Conservation (phyloP, 805 yeast genomes). For the Deakozyma indianensis region DNA sequence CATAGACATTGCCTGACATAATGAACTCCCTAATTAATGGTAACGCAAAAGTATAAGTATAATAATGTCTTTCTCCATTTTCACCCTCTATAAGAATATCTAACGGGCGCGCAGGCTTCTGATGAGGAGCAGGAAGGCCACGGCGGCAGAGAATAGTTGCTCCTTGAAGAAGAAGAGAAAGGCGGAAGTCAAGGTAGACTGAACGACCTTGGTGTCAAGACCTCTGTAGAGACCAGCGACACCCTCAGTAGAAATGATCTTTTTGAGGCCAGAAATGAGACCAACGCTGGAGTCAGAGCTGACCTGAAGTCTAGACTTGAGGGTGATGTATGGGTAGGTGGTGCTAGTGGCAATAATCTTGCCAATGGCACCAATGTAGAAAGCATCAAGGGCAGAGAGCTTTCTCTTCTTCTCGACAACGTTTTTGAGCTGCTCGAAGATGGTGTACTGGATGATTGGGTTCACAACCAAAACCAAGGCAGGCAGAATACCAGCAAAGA, state of each 20-base stretch:
- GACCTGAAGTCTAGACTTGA: slow-evolving; percentile 80
- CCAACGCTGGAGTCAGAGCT: slow-evolving; percentile 17
- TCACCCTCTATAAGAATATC: too few relatives aligned
- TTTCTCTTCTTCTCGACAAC: slow-evolving; percentile 41
- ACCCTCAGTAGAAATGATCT: slow-evolving; percentile 59
- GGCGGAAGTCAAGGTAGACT: slow-evolving; percentile 79
- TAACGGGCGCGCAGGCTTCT: background rate
- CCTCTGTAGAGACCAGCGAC: slow-evolving; percentile 70
- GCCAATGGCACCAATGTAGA: slow-evolving; percentile 77
- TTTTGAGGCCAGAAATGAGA: slow-evolving; percentile 27
- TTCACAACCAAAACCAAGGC: slow-evolving; percentile 75
- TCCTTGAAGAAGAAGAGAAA: slow-evolving; percentile 84
- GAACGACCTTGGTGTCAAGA: slow-evolving; percentile 61
- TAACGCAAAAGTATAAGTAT: too few relatives aligned
- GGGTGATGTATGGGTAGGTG: slow-evolving; percentile 82
- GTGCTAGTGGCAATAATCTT: slow-evolving; percentile 77
- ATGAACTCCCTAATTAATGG: too few relatives aligned
- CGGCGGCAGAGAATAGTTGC: slow-evolving; percentile 51
- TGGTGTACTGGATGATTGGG: slow-evolving; percentile 85
- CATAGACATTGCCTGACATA: too few relatives aligned
- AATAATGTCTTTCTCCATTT: too few relatives aligned
- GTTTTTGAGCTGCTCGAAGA: slow-evolving; percentile 76
- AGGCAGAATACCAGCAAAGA: slow-evolving; percentile 78
- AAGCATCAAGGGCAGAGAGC: slow-evolving; percentile 58
- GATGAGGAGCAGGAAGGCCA: slow-evolving; percentile 33